Evolutionary conservation across 257 asterid species (phyloP).

Genomic region (Solanum rostratum): DNA sequence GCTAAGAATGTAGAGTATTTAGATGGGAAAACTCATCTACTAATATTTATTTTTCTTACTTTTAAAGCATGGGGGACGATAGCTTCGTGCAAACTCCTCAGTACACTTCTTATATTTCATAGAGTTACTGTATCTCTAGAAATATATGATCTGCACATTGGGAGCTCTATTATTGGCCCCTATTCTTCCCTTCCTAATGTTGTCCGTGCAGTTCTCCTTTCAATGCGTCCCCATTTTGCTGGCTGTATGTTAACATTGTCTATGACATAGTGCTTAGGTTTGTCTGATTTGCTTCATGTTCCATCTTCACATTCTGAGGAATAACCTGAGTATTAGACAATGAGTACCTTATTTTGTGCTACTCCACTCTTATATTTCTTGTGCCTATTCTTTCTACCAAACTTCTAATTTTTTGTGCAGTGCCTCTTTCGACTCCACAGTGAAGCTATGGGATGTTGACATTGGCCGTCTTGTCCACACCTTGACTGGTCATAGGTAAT

Average conservation of each 20-base stretch:
- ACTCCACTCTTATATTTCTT: not conserved
- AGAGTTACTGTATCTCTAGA: not conserved
- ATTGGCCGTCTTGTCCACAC: constrained; percentile 58
- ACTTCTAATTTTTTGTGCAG: constrained; percentile 22
- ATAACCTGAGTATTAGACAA: not conserved
- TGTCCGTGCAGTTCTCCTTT: not conserved
- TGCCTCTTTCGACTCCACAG: constrained; percentile 95
- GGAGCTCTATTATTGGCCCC: not conserved
- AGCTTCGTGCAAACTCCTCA: not conserved
- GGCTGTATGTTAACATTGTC: not conserved
- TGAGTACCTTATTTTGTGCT: not conserved
- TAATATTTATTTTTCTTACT: not conserved
- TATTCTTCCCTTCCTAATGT: not conserved
- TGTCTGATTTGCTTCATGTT: not conserved
- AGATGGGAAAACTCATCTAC: not conserved
- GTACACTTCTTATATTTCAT: not conserved
- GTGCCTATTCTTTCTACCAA: not conserved
- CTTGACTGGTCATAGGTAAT: constrained; percentile 83
- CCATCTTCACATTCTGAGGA: not conserved
- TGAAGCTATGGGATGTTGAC: constrained; percentile 87
- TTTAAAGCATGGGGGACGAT: not conserved
- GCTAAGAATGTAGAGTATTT: not conserved
- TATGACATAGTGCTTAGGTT: not conserved
- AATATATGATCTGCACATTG: not conserved
- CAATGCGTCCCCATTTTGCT: not conserved